phyloP scores from a whole-genome alignment of 2,329 filamentous ascomycete genomes.

The Trematosphaeria pertusa region DNA sequence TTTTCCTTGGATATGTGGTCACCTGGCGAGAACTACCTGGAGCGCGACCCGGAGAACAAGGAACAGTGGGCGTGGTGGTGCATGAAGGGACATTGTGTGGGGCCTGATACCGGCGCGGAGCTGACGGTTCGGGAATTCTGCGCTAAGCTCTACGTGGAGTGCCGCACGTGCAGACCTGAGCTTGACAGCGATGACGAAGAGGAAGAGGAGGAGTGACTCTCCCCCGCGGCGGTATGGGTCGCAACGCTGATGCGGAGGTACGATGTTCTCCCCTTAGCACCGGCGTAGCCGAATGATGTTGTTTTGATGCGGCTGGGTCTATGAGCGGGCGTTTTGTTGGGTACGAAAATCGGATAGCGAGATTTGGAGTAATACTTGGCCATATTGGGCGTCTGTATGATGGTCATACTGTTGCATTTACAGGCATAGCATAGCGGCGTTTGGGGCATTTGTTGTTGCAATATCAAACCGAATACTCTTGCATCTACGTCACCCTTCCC shows the following conservation, averaged over 20 bases:
- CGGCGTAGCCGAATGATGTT: not conserved
- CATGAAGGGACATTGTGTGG: conserved; percentile 18
- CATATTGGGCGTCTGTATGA: too few species aligned
- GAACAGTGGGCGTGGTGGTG: conserved; percentile 46
- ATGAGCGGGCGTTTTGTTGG: too few species aligned
- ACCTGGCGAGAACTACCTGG: conserved; percentile 44
- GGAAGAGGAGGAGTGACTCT: conserved; percentile 3
- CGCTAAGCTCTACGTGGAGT: conserved; percentile 21
- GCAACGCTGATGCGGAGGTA: not conserved
- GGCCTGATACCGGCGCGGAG: conserved; percentile 9
- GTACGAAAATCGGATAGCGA: too few species aligned
- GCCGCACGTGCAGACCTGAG: conserved; percentile 18
- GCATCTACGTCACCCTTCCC: not conserved
- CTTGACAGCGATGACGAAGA: conserved; percentile 10
- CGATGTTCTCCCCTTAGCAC: not conserved
- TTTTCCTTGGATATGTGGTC: conserved; percentile 46
- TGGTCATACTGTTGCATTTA: too few species aligned
- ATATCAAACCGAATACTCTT: too few species aligned
- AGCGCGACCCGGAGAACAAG: conserved; percentile 24
- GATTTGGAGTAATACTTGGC: not conserved
- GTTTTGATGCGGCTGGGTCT: not conserved
- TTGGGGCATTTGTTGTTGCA: not conserved
- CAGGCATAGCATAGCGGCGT: not conserved
- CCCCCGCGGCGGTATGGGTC: not conserved
- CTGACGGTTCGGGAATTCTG: conserved; percentile 24